Evolutionary conservation across 78 protist species (phyloP), one percentile per base, ranked within the genome.

Genomic region (Speleostelium caveatum): DNA sequence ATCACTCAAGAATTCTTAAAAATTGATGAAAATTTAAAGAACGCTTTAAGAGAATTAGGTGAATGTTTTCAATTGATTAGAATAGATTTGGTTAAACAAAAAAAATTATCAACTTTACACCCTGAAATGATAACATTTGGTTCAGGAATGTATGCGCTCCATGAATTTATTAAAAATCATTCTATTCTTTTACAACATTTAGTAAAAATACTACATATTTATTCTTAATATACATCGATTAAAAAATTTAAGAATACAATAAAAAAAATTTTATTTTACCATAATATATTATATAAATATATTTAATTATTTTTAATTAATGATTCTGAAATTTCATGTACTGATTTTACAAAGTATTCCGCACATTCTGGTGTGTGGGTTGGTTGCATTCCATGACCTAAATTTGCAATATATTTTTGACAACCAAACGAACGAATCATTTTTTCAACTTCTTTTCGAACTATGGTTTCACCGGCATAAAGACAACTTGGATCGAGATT

Each of bases 341-440:
- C 96, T 16, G 94, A 89, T 22, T 62, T 72, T 30, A 96, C 79
- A 76, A 75, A 94, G 32, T 66, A 87, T 21, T 21, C 79, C 6
- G 94, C 71, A 19, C 56, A 28, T 24, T 60, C 96, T 21, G 92
- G 86, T 21, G 85, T 49, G 72, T 74, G 87, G 38, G 66, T 38
- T 35, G 98, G 98, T 30, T 66, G 67, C 96, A 96, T 94, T 30
- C 98, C 98, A 63, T 96, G 97, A 36, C 97, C 97, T 17, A 96
- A 58, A 68, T 96, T 96, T 65, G 94, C 95, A 55, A 96, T 93
- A 45, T 68, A 78, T 4, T 83, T 32, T 22, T 45, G 42, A 8
- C 80, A 33, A 14, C 95, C 96, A 67, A 93, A 93, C 22, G 42
- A n/a, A 1, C 7, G 35, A 19, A 96, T 30, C 95, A 96, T 91